phyloP scores from a whole-genome alignment of 371 early-diverging fungal genomes.

The Apophysomyces variabilis region DNA sequence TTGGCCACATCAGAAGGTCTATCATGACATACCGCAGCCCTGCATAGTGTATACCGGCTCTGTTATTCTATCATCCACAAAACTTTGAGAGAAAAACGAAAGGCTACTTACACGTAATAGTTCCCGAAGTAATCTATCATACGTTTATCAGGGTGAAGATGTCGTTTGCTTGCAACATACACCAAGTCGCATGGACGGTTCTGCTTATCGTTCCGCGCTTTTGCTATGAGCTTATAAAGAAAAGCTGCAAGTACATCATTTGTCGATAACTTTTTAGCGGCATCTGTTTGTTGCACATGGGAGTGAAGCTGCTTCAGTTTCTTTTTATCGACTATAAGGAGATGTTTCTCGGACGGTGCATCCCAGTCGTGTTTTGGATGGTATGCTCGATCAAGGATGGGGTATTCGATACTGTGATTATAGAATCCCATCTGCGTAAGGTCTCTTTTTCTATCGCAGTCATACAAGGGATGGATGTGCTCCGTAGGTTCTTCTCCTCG shows the following conservation, averaged over 20 bases:
- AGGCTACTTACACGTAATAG: conserved; percentile 17
- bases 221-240: conserved; percentile 14
- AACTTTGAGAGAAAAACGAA: not conserved
- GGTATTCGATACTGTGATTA: conserved; percentile 17
- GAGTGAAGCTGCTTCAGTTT: conserved; percentile 8
- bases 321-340: conserved; percentile 13
- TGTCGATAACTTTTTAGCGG: not conserved
- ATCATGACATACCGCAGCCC: conserved; percentile 14
- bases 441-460: conserved; percentile 9
- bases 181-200: conserved; percentile 18
- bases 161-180: conserved; percentile 14
- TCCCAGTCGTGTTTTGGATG: conserved; percentile 1
- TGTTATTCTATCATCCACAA: not conserved
- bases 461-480: conserved; percentile 7
- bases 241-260: conserved; percentile 11
- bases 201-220: conserved; percentile 8
- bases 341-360: conserved; percentile 16
- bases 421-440: conserved; percentile 5
- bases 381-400: not conserved
- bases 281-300: conserved; percentile 8
- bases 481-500: not conserved
- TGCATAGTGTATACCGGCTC: not conserved
- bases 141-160: conserved; percentile 18
- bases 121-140: conserved; percentile 27
- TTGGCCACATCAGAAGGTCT: conserved; percentile 11